A percentile compares a stretch with the other conserved stretches of the same genome.
Evolutionary conservation across 2,329 filamentous ascomycete genomes (phyloP).

Genomic region (Rhinocladiella similis): DNA sequence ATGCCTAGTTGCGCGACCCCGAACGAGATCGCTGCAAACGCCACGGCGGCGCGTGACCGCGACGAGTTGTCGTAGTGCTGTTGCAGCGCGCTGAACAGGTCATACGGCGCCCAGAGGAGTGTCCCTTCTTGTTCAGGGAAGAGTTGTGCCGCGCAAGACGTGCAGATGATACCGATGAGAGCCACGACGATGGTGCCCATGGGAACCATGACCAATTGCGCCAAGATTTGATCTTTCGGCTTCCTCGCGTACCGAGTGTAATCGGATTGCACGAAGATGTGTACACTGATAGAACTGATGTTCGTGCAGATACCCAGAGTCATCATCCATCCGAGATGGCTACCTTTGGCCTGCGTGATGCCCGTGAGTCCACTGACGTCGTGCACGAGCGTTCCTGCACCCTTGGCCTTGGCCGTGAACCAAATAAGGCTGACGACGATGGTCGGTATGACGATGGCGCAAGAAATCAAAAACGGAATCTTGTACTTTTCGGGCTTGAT

Average conservation of each 20-base stretch:
- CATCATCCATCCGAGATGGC: conserved; percentile 17
- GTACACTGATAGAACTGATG: conserved; percentile 14
- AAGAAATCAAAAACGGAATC: conserved; percentile 16
- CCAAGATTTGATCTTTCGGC: conserved; percentile 15
- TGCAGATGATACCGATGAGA: conserved; percentile 23
- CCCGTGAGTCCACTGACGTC: conserved; percentile 12
- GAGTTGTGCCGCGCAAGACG: conserved; percentile 33
- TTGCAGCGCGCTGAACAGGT: conserved; percentile 12
- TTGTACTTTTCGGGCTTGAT: conserved; percentile 29
- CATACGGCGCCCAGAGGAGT: conserved; percentile 32
- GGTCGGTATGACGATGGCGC: conserved; percentile 9
- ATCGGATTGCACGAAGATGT: conserved; percentile 18
- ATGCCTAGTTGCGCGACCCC: conserved; percentile 43
- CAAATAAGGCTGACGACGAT: conserved; percentile 19
- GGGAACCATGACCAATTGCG: conserved; percentile 32
- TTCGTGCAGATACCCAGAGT: conserved; percentile 17
- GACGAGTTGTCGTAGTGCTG: conserved; percentile 13
- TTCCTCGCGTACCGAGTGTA: conserved; percentile 28
- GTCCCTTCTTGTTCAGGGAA: conserved; percentile 43
- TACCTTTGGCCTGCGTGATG: conserved; percentile 13
- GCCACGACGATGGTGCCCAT: conserved; percentile 39
- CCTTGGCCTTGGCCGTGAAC: conserved; percentile 21
- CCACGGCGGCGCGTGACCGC: conserved; percentile 38
- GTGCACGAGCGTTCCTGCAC: conserved; percentile 20
- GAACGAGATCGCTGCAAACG: conserved; percentile 55